Evolutionary conservation across 768 basidiomycete species (phyloP).

Genomic region (Ramaria sp.): DNA sequence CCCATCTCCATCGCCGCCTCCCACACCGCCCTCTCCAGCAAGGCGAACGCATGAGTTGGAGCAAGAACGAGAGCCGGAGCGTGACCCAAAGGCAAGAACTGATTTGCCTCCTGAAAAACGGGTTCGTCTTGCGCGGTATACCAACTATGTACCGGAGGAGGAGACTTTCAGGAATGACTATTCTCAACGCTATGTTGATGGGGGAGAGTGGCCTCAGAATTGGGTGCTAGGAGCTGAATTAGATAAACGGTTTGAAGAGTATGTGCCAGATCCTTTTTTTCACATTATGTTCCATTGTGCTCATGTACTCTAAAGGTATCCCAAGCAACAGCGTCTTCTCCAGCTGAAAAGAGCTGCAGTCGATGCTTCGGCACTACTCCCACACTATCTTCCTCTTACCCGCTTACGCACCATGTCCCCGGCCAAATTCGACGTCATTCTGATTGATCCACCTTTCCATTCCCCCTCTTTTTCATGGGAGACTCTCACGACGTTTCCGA

Average conservation of each 20-base stretch:
- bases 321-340: conserved; percentile 82
- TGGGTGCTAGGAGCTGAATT: conserved; percentile 86
- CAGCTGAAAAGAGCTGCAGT: conserved; percentile 76
- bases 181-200: conserved; percentile 79
- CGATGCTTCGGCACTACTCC: conserved; percentile 54
- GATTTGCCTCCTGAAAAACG: conserved; percentile 63
- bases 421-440: conserved; percentile 78
- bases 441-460: conserved; percentile 77
- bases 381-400: conserved; percentile 59
- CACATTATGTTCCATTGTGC: neutral
- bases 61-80: neutral
- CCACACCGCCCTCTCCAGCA: conserved; percentile 19
- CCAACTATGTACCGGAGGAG: conserved; percentile 84
- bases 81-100: conserved; percentile 16
- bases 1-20: conserved; percentile 39
- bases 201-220: conserved; percentile 90
- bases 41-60: conserved; percentile 27
- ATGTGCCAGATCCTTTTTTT: conserved; percentile 21
- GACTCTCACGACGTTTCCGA: conserved; percentile 68
- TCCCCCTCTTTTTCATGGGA: conserved; percentile 83
- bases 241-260: conserved; percentile 91
- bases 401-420: conserved; percentile 41
- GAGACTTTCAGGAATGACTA: conserved; percentile 97
- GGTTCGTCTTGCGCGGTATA: conserved; percentile 57
- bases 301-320: conserved; percentile 52